Percentiles rank a stretch among this genome's conserved stretches.
These are phyloP conservation scores for Rosellinia necatrix DNA, from an alignment of 2,329 filamentous ascomycete species.

Conservation along the genomic window DNA sequence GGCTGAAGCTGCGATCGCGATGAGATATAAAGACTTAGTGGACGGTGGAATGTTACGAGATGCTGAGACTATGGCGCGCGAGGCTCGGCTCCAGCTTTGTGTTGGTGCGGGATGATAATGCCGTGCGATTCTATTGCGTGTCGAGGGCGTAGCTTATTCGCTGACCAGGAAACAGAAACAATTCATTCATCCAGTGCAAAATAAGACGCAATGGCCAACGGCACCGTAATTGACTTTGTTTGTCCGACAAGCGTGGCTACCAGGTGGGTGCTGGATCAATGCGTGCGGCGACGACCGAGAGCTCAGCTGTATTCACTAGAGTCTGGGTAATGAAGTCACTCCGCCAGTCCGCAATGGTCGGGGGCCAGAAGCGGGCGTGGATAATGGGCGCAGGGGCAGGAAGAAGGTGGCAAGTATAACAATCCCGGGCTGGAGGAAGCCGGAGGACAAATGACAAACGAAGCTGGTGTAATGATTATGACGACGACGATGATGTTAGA, in stretches of 20 bases:
- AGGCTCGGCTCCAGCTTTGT: not conserved
- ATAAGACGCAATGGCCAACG: not conserved
- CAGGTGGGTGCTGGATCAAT: not conserved
- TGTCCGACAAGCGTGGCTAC: not conserved
- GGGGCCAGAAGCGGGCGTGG: not conserved
- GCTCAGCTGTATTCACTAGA: constrained; percentile 21
- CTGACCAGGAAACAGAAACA: not conserved
- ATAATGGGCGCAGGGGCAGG: no score
- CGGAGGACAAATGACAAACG: not conserved
- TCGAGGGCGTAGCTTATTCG: not conserved
- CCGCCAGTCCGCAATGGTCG: not conserved
- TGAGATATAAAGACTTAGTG: not conserved
- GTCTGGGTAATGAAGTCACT: not conserved
- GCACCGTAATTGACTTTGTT: not conserved
- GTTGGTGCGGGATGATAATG: not conserved
- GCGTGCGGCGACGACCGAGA: constrained; percentile 12
- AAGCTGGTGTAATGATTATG: not conserved
- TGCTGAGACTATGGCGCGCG: not conserved
- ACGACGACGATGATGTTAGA: constrained; percentile 6
- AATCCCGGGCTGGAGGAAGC: no score
- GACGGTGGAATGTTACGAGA: not conserved
- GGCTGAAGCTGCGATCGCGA: not conserved
- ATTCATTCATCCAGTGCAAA: constrained; percentile 1
- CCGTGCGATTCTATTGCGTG: not conserved
- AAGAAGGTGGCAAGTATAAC: no score